Evolutionary conservation across 2,329 filamentous ascomycete genomes (phyloP), one percentile per base, ranked within the genome.

Genomic region (Fusarium miscanthi): DNA sequence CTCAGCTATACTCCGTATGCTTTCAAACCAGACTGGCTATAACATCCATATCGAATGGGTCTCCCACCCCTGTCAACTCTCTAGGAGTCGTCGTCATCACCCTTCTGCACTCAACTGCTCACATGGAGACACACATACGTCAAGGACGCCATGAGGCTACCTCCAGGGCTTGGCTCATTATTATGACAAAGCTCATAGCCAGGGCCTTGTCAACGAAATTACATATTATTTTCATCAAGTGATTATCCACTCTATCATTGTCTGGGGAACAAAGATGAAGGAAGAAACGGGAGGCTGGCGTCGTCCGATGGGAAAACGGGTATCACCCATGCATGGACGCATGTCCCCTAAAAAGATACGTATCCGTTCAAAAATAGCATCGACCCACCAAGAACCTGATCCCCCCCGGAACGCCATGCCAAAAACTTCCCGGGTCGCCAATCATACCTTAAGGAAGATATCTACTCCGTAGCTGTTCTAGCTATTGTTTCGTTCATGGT

Each of bases 71-170:
- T 63, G 66, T 63, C 65, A 41, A 42, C 49, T 27, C 42, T 57
- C 31, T 31, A 46, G 48, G 69, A 72, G 69, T 70, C 69, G 69
- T 72, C 69, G 69, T 72, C 69, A 63, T 72, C 69, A 73, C 43
- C 54, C 59, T 43, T 51, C 35, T 66, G 43, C 40, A 37, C 40
- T 46, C 48, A 38, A 38, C 49, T 51, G 54, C 17, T 45, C 45
- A 57, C 48, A 49, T 42, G 53, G 49, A 42, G 41, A 27, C 46
- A 31, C 21, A 30, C 45, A 48, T 31, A 21, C 53, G 31, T 35
- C 27, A 40, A 33, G 21, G 14, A 51, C 25, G 25, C 16, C 17
- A 45, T 49, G 17, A 8, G 51, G 52, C 57, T 59, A 31, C 63
- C 53, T 71, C 53, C 67, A 19, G 41, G 42, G 45, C 25, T 30